These are phyloP conservation scores for Entomortierella beljakovae DNA, from an alignment of 192 early-diverging fungal genomes.

Conservation along the genomic window DNA sequence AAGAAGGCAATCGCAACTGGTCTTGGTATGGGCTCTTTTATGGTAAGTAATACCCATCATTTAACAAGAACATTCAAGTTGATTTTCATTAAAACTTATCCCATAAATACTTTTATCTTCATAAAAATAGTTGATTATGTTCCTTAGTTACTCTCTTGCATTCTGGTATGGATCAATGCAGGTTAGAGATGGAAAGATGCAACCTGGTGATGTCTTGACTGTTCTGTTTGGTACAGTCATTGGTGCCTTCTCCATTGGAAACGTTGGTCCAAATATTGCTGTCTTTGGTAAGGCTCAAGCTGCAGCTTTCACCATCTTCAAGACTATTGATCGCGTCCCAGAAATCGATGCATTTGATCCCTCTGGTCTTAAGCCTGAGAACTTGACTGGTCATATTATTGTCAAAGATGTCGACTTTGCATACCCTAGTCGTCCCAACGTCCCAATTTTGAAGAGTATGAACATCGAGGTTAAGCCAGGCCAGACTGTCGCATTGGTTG, in stretches of 20 bases:
- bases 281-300: constrained; percentile 81
- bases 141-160: constrained; percentile 79
- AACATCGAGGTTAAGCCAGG: constrained; percentile 78
- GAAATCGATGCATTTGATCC: constrained; percentile 73
- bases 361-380: constrained; percentile 63
- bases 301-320: constrained; percentile 84
- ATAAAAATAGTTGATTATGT: constrained; percentile 64
- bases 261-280: constrained; percentile 73
- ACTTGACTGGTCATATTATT: constrained; percentile 75
- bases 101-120: background rate
- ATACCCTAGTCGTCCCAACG: constrained; percentile 86
- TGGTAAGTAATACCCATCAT: constrained; percentile 35
- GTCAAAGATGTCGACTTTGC: constrained; percentile 81
- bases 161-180: constrained; percentile 86
- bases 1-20: constrained; percentile 72
- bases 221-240: constrained; percentile 84
- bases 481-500: constrained; percentile 90
- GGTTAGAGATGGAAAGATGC: constrained; percentile 63
- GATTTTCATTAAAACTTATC: no score
- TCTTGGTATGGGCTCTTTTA: constrained; percentile 77
- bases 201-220: constrained; percentile 67
- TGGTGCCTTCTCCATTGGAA: constrained; percentile 68
- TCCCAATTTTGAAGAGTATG: constrained; percentile 80
- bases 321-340: constrained; percentile 85
- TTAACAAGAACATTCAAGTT: background rate